phyloP scores from a whole-genome alignment of 208 protist genomes.

The Phytomonas sp. region DNA sequence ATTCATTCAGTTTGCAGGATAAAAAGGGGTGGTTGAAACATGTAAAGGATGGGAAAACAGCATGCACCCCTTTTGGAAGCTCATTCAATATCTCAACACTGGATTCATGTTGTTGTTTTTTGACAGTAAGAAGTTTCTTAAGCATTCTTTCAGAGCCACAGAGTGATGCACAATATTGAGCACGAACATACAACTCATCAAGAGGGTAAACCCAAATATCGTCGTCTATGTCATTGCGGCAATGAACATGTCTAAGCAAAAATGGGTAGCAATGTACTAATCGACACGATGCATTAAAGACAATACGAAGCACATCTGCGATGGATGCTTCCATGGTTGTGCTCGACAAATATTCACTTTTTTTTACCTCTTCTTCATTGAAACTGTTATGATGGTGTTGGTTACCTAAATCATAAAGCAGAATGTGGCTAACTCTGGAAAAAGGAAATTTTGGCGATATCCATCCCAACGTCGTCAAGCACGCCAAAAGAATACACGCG shows the following conservation, averaged over 20 bases:
- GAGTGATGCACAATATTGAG: background rate
- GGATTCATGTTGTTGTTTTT: background rate
- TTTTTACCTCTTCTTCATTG: background rate
- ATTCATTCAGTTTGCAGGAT: background rate
- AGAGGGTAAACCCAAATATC: background rate
- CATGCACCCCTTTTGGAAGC: background rate
- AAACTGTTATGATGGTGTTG: background rate
- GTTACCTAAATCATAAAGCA: background rate
- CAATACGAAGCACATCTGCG: background rate
- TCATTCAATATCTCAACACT: background rate
- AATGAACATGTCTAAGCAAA: background rate
- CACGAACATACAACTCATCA: constrained; percentile 2
- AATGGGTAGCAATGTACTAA: background rate
- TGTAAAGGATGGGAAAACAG: background rate
- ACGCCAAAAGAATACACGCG: background rate
- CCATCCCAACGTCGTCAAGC: background rate
- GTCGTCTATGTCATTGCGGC: background rate
- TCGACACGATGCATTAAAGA: background rate
- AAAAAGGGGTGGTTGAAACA: background rate
- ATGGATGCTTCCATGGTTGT: background rate
- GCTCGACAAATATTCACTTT: background rate
- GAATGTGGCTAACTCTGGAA: background rate
- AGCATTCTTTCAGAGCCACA: background rate
- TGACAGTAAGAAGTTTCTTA: background rate
- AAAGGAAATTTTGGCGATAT: background rate